These are phyloP conservation scores for Fusarium secorum DNA, from an alignment of 2,329 filamentous ascomycete genomes.

Conservation along the genomic window DNA sequence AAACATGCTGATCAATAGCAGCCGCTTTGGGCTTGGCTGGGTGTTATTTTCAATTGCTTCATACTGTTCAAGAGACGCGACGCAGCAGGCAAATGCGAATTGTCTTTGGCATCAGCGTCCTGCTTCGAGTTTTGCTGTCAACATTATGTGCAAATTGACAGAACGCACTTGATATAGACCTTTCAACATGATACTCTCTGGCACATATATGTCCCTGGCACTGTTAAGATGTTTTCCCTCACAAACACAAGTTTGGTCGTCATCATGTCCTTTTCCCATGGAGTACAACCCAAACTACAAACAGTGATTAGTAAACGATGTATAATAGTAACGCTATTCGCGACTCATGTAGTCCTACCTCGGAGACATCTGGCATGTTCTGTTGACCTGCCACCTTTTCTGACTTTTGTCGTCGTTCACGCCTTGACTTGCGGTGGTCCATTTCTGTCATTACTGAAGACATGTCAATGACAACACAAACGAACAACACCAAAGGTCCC, in stretches of 20 bases:
- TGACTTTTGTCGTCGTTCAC: fast-evolving
- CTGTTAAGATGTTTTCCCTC: fast-evolving
- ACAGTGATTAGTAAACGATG: fast-evolving
- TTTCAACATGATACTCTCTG: fast-evolving
- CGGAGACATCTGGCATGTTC: too few species aligned
- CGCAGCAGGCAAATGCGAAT: neutral
- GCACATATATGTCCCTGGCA: fast-evolving
- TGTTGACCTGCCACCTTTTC: too few species aligned
- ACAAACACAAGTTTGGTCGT: too few species aligned
- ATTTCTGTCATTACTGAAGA: fast-evolving
- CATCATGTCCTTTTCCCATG: too few species aligned
- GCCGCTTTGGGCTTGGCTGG: fast-evolving
- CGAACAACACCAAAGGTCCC: too few species aligned
- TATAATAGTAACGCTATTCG: fast-evolving
- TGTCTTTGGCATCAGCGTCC: neutral
- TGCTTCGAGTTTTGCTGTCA: neutral
- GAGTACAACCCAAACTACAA: neutral
- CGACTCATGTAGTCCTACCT: fast-evolving
- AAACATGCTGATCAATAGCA: fast-evolving
- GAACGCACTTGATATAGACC: fast-evolving
- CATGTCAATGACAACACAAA: fast-evolving
- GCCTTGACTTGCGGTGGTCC: fast-evolving
- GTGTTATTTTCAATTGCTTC: too few species aligned
- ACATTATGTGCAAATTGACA: fast-evolving
- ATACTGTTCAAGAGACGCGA: neutral